A percentile compares a stretch with the other conserved stretches of the same genome.
Conservation (phyloP, 495 filamentous ascomycete genomes). For the Daldinia concentrica region DNA sequence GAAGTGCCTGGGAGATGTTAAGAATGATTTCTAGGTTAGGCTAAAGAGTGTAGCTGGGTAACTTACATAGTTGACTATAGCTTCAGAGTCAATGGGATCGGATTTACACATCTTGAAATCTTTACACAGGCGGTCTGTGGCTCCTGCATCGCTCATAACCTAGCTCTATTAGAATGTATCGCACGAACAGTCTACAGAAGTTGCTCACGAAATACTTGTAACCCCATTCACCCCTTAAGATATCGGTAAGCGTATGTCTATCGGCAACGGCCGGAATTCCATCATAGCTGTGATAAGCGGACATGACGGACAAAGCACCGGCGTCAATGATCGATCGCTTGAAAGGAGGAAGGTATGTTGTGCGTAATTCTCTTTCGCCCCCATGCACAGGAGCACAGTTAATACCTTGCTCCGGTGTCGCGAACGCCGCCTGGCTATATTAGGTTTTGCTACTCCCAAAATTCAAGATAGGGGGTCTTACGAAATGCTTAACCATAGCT, state of each 20-base stretch:
- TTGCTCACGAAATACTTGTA: constrained; percentile 66
- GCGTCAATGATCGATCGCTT: constrained; percentile 74
- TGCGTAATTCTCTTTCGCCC: constrained; percentile 71
- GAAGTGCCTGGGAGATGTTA: constrained; percentile 55
- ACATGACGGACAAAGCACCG: constrained; percentile 72
- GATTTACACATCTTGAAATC: constrained; percentile 68
- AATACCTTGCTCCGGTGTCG: constrained; percentile 71
- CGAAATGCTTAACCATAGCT: constrained; percentile 76
- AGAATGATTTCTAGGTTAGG: neutral
- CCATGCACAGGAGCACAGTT: constrained; percentile 76
- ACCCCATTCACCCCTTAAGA: constrained; percentile 73
- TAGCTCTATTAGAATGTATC: constrained; percentile 11
- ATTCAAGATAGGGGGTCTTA: constrained; percentile 19
- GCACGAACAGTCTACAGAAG: constrained; percentile 42
- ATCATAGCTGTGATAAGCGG: constrained; percentile 74
- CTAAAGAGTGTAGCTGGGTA: neutral
- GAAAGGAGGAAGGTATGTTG: constrained; percentile 72
- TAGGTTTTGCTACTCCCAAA: neutral
- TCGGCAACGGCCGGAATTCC: constrained; percentile 71
- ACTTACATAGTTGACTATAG: constrained; percentile 53
- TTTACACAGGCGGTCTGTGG: constrained; percentile 70
- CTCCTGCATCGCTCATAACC: constrained; percentile 66
- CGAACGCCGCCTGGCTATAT: constrained; percentile 60
- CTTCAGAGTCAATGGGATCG: constrained; percentile 66
- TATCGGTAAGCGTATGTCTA: constrained; percentile 69